Base-by-base conservation (phyloP, 306 rosid species). In the Phaseolus lunatus region DNA sequence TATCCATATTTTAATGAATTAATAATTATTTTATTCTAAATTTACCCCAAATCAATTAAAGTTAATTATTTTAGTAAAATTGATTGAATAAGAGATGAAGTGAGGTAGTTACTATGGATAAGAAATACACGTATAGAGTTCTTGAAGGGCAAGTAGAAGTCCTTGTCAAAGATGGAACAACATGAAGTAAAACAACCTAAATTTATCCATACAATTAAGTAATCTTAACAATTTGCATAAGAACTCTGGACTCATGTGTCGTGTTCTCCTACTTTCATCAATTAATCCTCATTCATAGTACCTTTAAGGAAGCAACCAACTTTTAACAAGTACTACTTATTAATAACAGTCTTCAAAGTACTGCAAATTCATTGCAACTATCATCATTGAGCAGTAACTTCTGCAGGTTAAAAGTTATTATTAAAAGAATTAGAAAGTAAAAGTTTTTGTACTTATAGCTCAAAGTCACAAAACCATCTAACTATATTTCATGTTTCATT, bases 51-150 rank as follows among this genome's bases (percentile, higher is more conserved):
- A n/a, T n/a, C n/a, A n/a, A n/a, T n/a, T n/a, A n/a, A n/a, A n/a
- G n/a, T n/a, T n/a, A n/a, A n/a, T n/a, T n/a, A n/a, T n/a, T n/a
- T 31, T 31, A 5, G 39, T 33, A 33, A 33, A 33, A 1, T 0
- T 5, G 6, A 1, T 33, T 33, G 2, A 7, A 33, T 7, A 68
- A 24, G 35, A 78, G 31, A 56, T 11, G 23, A 41, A 29, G 24
- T 61, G 59, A 9, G 43, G 78, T 70, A 78, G 88, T 78, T 70
- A 75, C 29, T 63, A 75, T 70, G 73, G 87, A 83, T 84, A 83
- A 80, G 81, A 75, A 65, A 71, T 83, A 81, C 89, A 84, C 84
- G 82, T 86, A 45, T 69, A 14, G 68, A 14, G 75, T 67, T 24
- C 87, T 77, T 77, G 48, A 78, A 80, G 67, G 52, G 39, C 81